phyloP scores from a whole-genome alignment of 192 early-diverging fungal species.

The Entophlyctis helioformis region DNA sequence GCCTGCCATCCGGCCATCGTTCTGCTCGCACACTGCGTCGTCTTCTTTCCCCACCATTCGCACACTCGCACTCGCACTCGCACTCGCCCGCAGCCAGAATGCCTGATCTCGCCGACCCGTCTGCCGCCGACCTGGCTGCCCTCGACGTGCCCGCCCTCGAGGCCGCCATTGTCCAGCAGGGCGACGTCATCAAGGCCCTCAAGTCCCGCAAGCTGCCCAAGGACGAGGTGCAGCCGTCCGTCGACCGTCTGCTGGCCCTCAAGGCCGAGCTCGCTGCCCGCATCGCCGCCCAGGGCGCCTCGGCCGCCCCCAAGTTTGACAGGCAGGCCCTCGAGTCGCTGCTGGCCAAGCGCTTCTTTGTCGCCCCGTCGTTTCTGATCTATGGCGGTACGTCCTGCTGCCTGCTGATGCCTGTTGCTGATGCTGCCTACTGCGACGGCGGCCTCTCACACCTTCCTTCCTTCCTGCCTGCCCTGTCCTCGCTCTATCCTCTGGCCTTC shows the following conservation, averaged over 20 bases:
- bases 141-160: conserved; percentile 13
- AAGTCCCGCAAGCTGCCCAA: conserved; percentile 27
- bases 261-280: conserved; percentile 19
- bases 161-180: conserved; percentile 21
- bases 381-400: conserved; percentile 65
- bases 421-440: background rate
- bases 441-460: background rate
- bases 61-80: no score
- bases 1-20: no score
- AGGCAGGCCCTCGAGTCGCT: conserved; percentile 57
- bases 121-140: background rate
- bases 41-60: no score
- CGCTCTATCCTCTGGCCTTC: no score
- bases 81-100: no score
- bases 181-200: conserved; percentile 28
- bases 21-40: no score
- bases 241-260: conserved; percentile 21
- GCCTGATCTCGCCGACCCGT: no score
- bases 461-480: background rate
- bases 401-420: background rate
- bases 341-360: conserved; percentile 90
- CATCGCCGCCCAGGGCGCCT: conserved; percentile 2
- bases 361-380: conserved; percentile 85
- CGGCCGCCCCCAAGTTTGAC: conserved; percentile 32
- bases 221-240: conserved; percentile 18